phyloP scores from a whole-genome alignment of 257 asterid genomes.

The Ilex aquifolium region DNA sequence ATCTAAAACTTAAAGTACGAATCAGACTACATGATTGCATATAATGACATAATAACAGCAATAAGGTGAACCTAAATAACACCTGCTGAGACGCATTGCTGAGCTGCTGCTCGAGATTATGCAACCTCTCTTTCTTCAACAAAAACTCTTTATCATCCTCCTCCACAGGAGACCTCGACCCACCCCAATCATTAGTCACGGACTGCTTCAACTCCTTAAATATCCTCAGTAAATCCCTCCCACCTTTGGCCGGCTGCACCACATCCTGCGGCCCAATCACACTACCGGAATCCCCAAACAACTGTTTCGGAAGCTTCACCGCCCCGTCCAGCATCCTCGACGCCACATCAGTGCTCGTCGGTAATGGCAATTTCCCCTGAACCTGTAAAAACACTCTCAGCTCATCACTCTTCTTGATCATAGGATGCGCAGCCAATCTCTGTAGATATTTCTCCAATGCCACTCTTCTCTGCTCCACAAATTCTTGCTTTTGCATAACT shows the following conservation, averaged over 20 bases:
- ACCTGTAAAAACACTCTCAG: conserved; percentile 87
- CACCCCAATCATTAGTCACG: conserved; percentile 87
- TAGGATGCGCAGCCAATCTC: conserved; percentile 72
- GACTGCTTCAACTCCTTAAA: conserved; percentile 94
- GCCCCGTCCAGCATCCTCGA: conserved; percentile 97
- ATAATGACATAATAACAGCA: no score
- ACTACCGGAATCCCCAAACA: conserved; percentile 67
- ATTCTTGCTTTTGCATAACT: conserved; percentile 96
- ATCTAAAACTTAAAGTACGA: no score
- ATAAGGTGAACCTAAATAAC: no score
- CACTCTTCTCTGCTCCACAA: conserved; percentile 92
- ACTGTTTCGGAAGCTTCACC: conserved; percentile 80
- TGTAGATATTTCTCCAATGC: conserved; percentile 82
- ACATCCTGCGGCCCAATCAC: conserved; percentile 79
- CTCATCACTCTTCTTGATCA: conserved; percentile 76
- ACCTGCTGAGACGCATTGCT: conserved; percentile 84
- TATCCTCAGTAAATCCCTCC: conserved; percentile 87
- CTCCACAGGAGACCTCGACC: conserved; percentile 50
- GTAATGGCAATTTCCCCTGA: conserved; percentile 77
- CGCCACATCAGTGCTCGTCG: conserved; percentile 63
- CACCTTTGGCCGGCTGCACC: conserved; percentile 84
- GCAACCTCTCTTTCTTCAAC: conserved; percentile 70
- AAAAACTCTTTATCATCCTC: conserved; percentile 88
- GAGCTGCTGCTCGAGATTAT: conserved; percentile 79
- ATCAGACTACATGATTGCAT: no score